Conservation (phyloP, 108 stramenopile species). For the Bacterosira constricta region DNA sequence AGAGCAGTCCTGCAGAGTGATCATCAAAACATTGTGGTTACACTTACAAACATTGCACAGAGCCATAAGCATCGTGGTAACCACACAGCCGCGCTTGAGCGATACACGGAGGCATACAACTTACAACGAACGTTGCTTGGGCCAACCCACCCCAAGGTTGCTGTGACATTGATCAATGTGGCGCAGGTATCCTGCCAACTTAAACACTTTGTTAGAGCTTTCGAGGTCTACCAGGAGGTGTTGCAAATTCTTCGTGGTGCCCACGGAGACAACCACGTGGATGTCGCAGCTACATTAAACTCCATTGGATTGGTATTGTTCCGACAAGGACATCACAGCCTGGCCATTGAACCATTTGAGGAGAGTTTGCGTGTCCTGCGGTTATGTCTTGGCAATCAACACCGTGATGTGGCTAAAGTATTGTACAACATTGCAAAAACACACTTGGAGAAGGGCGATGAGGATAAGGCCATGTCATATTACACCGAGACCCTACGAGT, state of each 20-base stretch:
- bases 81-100: conserved; percentile 48
- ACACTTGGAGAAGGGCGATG: conserved; percentile 60
- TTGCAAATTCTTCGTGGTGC: conserved; percentile 56
- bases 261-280: conserved; percentile 47
- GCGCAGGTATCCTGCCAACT: conserved; percentile 60
- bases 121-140: conserved; percentile 44
- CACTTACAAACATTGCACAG: conserved; percentile 72
- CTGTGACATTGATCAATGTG: conserved; percentile 59
- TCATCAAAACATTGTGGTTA: conserved; percentile 70
- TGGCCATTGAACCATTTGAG: conserved; percentile 60
- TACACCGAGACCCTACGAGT: conserved; percentile 65
- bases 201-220: conserved; percentile 36
- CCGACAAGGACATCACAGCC: conserved; percentile 56
- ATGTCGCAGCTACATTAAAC: conserved; percentile 68
- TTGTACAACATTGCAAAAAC: conserved; percentile 71
- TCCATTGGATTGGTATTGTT: conserved; percentile 69
- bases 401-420: conserved; percentile 38
- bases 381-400: conserved; percentile 48
- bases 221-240: conserved; percentile 68
- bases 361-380: conserved; percentile 62
- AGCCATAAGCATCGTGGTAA: conserved; percentile 67
- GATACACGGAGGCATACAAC: conserved; percentile 43
- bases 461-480: conserved; percentile 49
- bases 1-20: conserved; percentile 37
- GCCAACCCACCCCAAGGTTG: conserved; percentile 37